Evolutionary conservation across 2,329 filamentous ascomycete species (phyloP).

Genomic region (Aspergillus chevalieri): DNA sequence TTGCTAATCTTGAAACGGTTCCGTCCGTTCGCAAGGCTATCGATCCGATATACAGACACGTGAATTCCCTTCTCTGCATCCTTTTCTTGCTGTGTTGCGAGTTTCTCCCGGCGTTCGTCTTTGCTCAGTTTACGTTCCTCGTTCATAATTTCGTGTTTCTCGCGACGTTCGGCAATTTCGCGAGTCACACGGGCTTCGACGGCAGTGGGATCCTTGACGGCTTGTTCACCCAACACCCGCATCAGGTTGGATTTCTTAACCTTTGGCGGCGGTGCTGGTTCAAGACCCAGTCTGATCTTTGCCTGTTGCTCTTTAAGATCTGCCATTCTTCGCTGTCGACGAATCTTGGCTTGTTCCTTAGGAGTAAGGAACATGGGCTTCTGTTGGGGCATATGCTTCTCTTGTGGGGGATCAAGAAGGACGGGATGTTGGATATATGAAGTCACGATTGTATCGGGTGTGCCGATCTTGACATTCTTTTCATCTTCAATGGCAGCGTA

Average conservation of each 20-base stretch:
- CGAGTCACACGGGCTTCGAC: slow-evolving; percentile 90
- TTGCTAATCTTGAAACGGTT: slow-evolving; percentile 89
- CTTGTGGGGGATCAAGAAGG: slow-evolving; percentile 82
- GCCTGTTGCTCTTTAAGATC: slow-evolving; percentile 94
- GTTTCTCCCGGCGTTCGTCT: slow-evolving; percentile 78
- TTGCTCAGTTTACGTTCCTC: slow-evolving; percentile 82
- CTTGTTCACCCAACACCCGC: slow-evolving; percentile 87
- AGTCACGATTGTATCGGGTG: slow-evolving; percentile 80
- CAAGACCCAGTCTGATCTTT: slow-evolving; percentile 85
- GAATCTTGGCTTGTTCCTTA: slow-evolving; percentile 85
- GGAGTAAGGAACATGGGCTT: slow-evolving; percentile 91
- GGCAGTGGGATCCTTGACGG: slow-evolving; percentile 92
- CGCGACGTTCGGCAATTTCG: slow-evolving; percentile 80
- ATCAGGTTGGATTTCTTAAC: slow-evolving; percentile 97
- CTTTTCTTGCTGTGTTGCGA: slow-evolving; percentile 73
- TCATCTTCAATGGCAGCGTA: slow-evolving; percentile 66
- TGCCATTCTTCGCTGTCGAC: slow-evolving; percentile 82
- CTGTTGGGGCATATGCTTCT: slow-evolving; percentile 68
- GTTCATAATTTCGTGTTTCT: slow-evolving; percentile 71
- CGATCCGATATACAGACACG: slow-evolving; percentile 82
- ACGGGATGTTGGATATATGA: slow-evolving; percentile 90
- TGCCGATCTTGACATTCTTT: slow-evolving; percentile 64
- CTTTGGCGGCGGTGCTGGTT: slow-evolving; percentile 86
- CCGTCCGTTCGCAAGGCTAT: slow-evolving; percentile 82
- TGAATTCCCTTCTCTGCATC: slow-evolving; percentile 83